Evolutionary conservation across 306 rosid species (phyloP).

Genomic region (Cotoneaster glaucophyllus): DNA sequence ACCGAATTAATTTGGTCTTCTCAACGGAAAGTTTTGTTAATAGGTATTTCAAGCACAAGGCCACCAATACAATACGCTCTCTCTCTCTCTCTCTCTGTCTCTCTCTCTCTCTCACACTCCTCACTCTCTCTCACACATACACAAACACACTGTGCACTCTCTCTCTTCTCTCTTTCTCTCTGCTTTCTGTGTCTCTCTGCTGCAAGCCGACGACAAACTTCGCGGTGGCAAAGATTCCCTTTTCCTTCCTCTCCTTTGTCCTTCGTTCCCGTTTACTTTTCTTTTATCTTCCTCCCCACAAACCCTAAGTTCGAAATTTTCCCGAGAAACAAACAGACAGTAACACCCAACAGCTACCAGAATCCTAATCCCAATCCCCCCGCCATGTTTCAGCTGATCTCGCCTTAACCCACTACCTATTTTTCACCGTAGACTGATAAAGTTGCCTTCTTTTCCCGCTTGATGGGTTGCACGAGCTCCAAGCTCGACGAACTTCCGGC

Average conservation of each 20-base stretch:
- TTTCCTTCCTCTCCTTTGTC: not conserved
- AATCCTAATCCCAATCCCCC: not conserved
- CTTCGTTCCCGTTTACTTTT: not conserved
- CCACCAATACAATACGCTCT: not conserved
- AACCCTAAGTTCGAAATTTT: slow-evolving; percentile 18
- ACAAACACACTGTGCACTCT: slow-evolving; percentile 15
- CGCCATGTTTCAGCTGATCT: slow-evolving; percentile 1
- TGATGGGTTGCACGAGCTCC: slow-evolving; percentile 88
- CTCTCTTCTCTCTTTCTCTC: not conserved
- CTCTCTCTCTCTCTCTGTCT: not conserved
- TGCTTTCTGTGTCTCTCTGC: slow-evolving; percentile 24
- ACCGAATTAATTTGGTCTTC: too few relatives aligned
- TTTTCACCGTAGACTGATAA: not conserved
- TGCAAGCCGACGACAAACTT: slow-evolving; percentile 71
- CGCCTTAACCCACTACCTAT: slow-evolving; percentile 6
- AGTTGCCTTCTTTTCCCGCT: not conserved
- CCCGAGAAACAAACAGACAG: slow-evolving; percentile 9
- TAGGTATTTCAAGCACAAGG: not conserved
- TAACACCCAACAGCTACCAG: not conserved
- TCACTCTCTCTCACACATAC: not conserved
- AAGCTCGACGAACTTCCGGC: slow-evolving; percentile 93
- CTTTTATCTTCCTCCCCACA: not conserved
- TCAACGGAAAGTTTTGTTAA: too few relatives aligned
- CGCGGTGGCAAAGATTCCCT: slow-evolving; percentile 94
- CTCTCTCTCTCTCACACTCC: not conserved